These are phyloP conservation scores for Tolypocladium amazonense DNA, from an alignment of 2,329 filamentous ascomycete genomes.

Conservation along the genomic window DNA sequence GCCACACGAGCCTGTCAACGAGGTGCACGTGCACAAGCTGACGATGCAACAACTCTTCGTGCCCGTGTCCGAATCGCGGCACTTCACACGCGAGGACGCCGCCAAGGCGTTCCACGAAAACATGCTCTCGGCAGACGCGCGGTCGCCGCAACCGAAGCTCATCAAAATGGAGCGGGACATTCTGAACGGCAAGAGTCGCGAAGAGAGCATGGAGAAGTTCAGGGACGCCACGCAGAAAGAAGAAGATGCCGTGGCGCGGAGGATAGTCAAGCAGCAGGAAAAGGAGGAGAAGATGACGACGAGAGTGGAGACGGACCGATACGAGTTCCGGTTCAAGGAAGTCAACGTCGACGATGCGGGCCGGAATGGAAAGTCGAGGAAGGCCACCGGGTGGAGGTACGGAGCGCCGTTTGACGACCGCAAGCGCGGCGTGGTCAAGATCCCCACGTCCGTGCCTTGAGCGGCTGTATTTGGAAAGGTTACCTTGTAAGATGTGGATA, in stretches of 20 bases:
- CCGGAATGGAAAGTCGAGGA: slow-evolving; percentile 36
- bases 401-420: slow-evolving; percentile 53
- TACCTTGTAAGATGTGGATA: background rate
- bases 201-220: slow-evolving; percentile 30
- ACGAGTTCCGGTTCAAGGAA: slow-evolving; percentile 53
- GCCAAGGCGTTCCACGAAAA: slow-evolving; percentile 51
- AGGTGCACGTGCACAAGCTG: slow-evolving; percentile 50
- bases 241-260: slow-evolving; percentile 26
- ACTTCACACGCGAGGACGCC: slow-evolving; percentile 55
- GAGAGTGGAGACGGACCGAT: slow-evolving; percentile 39
- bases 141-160: slow-evolving; percentile 53
- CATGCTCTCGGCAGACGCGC: slow-evolving; percentile 49
- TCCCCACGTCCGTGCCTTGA: slow-evolving; percentile 51
- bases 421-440: slow-evolving; percentile 54
- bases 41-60: slow-evolving; percentile 56
- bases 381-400: slow-evolving; percentile 51
- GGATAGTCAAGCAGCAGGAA: slow-evolving; percentile 19
- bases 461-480: slow-evolving; percentile 1
- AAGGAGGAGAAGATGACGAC: slow-evolving; percentile 29
- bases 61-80: slow-evolving; percentile 51
- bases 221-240: slow-evolving; percentile 29
- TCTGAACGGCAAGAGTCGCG: slow-evolving; percentile 21
- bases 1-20: slow-evolving; percentile 52
- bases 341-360: slow-evolving; percentile 48
- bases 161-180: slow-evolving; percentile 43